phyloP scores from a whole-genome alignment of 495 filamentous ascomycete genomes.

The Opeltia flavorubescens region DNA sequence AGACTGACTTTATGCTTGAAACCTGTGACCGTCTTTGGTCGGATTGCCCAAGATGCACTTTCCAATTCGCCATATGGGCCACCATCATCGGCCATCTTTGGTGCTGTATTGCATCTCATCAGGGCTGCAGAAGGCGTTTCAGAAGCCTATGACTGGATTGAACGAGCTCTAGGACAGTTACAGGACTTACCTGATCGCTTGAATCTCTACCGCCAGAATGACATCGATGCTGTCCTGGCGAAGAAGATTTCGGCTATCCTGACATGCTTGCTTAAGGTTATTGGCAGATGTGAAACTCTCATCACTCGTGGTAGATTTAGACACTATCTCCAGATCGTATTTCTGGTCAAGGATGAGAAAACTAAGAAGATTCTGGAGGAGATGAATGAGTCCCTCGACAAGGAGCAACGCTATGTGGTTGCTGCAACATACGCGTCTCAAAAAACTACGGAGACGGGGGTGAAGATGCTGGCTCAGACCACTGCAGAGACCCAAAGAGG shows the following conservation, averaged over 20 bases:
- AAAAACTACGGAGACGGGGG: constrained; percentile 5
- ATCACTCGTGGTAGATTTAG: constrained; percentile 19
- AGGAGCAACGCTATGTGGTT: constrained; percentile 18
- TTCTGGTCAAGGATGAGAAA: constrained; percentile 18
- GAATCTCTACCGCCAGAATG: too few species aligned
- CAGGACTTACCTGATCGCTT: too few species aligned
- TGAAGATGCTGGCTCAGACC: constrained; percentile 9
- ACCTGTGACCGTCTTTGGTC: neutral
- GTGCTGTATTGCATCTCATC: too few species aligned
- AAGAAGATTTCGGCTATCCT: constrained; percentile 22
- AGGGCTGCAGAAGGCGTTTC: too few species aligned
- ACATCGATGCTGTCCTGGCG: too few species aligned
- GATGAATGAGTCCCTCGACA: constrained; percentile 17
- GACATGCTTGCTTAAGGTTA: constrained; percentile 21
- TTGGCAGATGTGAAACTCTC: constrained; percentile 19
- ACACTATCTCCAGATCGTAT: constrained; percentile 14
- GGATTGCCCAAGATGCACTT: too few species aligned
- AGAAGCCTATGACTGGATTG: too few species aligned
- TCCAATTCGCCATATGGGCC: too few species aligned
- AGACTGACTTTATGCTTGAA: neutral
- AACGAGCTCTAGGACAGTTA: too few species aligned
- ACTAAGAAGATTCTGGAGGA: constrained; percentile 15
- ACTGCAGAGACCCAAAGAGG: too few species aligned
- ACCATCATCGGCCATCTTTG: too few species aligned
- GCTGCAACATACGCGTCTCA: constrained; percentile 18